Evolutionary conservation across 345 rosid species (phyloP).

Genomic region (Heritiera littoralis): DNA sequence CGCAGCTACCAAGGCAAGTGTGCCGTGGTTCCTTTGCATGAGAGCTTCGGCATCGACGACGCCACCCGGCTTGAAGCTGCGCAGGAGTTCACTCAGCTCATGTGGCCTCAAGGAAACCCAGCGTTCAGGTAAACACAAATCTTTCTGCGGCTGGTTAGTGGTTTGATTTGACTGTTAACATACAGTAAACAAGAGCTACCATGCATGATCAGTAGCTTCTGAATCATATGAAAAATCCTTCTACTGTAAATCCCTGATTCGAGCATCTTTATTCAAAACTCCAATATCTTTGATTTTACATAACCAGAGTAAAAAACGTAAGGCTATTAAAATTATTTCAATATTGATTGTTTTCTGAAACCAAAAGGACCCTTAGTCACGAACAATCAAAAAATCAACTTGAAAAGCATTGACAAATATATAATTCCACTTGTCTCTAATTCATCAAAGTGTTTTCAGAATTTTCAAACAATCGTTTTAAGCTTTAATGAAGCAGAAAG

Average conservation of each 20-base stretch:
- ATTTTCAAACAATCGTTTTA: not conserved
- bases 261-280: not conserved
- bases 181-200: not conserved
- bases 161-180: not conserved
- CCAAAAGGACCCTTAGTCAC: not conserved
- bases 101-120: conserved; percentile 26
- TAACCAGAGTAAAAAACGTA: not conserved
- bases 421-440: not conserved
- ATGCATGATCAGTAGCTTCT: not conserved
- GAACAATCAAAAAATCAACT: not conserved
- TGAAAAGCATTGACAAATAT: not conserved
- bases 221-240: not conserved
- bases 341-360: not conserved
- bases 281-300: not conserved
- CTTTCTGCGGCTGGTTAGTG: not conserved
- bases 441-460: not conserved
- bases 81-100: conserved; percentile 13
- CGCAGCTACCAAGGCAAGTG: conserved; percentile 6
- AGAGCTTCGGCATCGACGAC: conserved; percentile 22
- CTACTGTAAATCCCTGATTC: not conserved
- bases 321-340: not conserved
- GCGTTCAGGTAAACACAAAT: conserved; percentile 1
- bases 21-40: conserved; percentile 15
- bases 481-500: conserved; percentile 4
- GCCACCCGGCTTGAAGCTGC: not conserved